Conservation (phyloP, 495 filamentous ascomycete genomes). For the Hapsidospora chrysogenum region DNA sequence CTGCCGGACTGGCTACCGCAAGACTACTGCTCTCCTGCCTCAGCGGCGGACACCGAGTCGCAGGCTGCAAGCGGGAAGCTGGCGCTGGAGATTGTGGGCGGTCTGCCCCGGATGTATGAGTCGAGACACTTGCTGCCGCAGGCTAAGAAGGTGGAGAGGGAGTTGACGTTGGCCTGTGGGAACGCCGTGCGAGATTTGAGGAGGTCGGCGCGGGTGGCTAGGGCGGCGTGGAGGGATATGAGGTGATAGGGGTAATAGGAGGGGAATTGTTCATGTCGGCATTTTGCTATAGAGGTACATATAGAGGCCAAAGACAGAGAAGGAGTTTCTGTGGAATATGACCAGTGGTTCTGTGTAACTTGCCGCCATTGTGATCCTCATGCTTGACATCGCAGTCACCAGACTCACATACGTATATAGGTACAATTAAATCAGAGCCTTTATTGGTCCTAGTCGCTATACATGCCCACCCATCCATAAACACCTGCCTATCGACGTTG, state of each 20-base stretch:
- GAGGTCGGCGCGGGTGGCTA: conserved; percentile 19
- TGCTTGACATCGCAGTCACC: too few species aligned
- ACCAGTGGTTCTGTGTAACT: too few species aligned
- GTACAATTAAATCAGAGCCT: background rate
- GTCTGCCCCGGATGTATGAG: conserved; percentile 22
- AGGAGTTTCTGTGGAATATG: too few species aligned
- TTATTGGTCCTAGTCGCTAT: background rate
- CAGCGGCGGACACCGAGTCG: background rate
- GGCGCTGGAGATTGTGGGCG: conserved; percentile 20
- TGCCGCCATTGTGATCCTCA: too few species aligned
- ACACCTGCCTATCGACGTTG: too few species aligned
- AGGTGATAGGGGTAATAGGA: conserved; percentile 7
- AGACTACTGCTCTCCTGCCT: background rate
- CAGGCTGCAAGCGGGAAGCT: conserved; percentile 13
- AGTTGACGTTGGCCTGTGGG: conserved; percentile 23
- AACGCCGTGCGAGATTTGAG: conserved; percentile 26
- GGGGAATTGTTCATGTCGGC: too few species aligned
- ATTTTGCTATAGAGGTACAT: too few species aligned
- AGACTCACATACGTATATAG: too few species aligned
- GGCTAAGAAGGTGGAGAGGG: conserved; percentile 16
- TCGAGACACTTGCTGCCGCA: conserved; percentile 17
- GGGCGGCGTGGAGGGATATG: conserved; percentile 20
- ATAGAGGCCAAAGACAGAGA: too few species aligned
- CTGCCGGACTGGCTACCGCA: conserved; percentile 1
- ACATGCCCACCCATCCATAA: background rate